These are phyloP conservation scores for Globisporangium mamillatum DNA, from an alignment of 352 stramenopile species.

Conservation along the genomic window DNA sequence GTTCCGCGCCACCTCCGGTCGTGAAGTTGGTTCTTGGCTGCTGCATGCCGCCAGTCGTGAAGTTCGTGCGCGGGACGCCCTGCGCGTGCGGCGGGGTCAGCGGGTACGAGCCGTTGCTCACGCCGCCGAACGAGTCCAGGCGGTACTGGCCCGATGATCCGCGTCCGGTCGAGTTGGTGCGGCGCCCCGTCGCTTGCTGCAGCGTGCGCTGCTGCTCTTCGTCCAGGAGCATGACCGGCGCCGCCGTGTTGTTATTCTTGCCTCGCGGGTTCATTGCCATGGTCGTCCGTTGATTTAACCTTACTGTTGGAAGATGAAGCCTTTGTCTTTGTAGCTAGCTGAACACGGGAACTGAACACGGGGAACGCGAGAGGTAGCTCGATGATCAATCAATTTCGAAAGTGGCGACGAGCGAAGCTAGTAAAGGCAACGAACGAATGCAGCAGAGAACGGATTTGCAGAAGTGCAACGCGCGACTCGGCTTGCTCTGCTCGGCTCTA, in stretches of 20 bases:
- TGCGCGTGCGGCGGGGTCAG: slow-evolving; percentile 21
- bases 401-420: neutral
- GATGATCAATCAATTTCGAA: neutral
- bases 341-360: neutral
- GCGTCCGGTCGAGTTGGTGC: slow-evolving; percentile 16
- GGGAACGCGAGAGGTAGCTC: neutral
- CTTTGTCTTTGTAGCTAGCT: neutral
- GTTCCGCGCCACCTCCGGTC: neutral
- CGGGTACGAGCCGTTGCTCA: slow-evolving; percentile 20
- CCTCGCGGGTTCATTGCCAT: neutral
- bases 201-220: slow-evolving; percentile 56
- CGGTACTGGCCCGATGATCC: neutral
- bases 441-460: neutral
- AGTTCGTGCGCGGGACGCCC: slow-evolving; percentile 27
- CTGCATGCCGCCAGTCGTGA: slow-evolving; percentile 12
- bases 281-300: neutral
- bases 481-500: neutral
- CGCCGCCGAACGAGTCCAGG: slow-evolving; percentile 13
- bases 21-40: slow-evolving; percentile 37
- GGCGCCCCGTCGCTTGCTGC: slow-evolving; percentile 4
- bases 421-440: neutral
- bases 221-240: slow-evolving; percentile 43
- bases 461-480: neutral
- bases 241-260: neutral
- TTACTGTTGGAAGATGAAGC: neutral